Percentiles rank a stretch among this genome's conserved stretches.
Conservation (phyloP, 2,329 filamentous ascomycete genomes). For the Penicillium glabrum region DNA sequence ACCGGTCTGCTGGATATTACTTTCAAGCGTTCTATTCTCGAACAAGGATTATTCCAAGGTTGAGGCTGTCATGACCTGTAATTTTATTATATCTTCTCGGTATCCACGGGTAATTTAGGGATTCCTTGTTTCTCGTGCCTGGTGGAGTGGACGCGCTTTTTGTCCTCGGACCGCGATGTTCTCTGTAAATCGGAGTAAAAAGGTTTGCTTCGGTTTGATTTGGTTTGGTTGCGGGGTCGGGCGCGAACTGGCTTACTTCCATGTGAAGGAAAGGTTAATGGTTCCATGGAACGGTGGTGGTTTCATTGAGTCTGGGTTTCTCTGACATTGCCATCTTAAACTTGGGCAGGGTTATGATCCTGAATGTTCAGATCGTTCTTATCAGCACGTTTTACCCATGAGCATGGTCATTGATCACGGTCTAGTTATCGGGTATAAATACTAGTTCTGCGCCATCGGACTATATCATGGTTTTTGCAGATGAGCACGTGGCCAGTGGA, state of each 20-base stretch:
- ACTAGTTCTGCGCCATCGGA: background rate
- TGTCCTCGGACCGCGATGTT: slow-evolving; percentile 7
- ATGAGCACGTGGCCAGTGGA: background rate
- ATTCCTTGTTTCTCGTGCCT: background rate
- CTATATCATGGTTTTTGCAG: background rate
- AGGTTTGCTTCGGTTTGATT: background rate
- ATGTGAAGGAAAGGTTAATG: background rate
- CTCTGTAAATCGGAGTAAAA: slow-evolving; percentile 12
- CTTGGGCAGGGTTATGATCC: background rate
- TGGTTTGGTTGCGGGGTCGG: slow-evolving; percentile 9
- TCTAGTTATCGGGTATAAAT: background rate
- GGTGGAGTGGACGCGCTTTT: background rate
- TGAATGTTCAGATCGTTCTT: background rate
- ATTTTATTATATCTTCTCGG: background rate
- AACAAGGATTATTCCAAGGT: background rate
- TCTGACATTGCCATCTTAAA: background rate
- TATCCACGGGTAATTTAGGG: background rate
- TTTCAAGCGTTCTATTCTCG: background rate
- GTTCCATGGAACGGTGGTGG: background rate
- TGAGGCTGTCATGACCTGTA: background rate
- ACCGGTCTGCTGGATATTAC: background rate
- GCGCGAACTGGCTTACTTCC: background rate
- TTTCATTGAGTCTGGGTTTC: background rate
- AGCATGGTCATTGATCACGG: background rate
- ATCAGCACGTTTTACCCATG: background rate